phyloP scores from a whole-genome alignment of 2,329 filamentous ascomycete genomes.

The Calonectria crousiana region DNA sequence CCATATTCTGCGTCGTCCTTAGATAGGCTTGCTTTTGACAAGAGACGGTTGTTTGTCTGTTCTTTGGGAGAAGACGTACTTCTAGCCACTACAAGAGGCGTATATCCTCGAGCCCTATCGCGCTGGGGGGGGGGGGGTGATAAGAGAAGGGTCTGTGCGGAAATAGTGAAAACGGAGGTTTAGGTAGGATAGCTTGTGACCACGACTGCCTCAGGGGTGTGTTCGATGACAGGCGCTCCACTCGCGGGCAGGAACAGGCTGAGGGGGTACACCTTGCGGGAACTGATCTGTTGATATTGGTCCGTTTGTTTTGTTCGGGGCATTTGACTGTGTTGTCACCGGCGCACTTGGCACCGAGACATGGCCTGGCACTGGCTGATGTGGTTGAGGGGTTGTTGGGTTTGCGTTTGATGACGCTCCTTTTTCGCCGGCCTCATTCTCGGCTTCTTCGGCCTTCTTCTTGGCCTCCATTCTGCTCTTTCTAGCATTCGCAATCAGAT shows the following conservation, averaged over 20 bases:
- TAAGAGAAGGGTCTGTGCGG: neutral
- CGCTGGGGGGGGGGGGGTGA: neutral
- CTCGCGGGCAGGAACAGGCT: neutral
- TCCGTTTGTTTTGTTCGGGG: neutral
- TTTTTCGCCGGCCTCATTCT: constrained; percentile 16
- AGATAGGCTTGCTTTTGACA: neutral
- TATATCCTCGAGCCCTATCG: neutral
- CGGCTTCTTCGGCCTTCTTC: constrained; percentile 42
- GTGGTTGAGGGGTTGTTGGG: neutral
- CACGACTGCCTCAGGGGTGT: too few relatives aligned
- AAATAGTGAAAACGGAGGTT: neutral
- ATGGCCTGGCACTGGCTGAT: neutral
- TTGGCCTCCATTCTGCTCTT: constrained; percentile 61
- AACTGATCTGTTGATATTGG: neutral
- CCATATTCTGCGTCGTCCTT: neutral
- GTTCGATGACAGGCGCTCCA: neutral
- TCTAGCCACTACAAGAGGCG: neutral
- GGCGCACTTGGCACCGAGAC: neutral
- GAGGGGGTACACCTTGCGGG: neutral
- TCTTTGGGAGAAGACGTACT: neutral
- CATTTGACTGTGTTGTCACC: neutral
- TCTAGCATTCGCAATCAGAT: constrained; percentile 82
- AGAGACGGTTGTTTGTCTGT: neutral
- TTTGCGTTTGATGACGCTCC: neutral
- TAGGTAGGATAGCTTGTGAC: too few relatives aligned